Evolutionary conservation across 352 stramenopile species (phyloP).

Genomic region (Phytophthora vignae): DNA sequence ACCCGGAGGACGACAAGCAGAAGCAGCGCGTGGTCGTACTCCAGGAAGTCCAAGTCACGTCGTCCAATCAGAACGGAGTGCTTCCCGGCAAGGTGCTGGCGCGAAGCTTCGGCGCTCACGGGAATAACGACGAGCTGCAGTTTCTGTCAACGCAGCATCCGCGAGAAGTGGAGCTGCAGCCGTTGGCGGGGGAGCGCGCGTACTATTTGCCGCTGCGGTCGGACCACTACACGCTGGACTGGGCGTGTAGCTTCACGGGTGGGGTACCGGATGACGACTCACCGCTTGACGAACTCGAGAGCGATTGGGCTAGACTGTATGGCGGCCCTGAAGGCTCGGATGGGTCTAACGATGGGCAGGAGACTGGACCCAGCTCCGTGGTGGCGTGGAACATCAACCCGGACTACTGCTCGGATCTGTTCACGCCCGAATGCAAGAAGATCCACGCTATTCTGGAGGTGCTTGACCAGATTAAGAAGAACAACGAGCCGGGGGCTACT

Average conservation of each 20-base stretch:
- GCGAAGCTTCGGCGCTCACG: neutral
- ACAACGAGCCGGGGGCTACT: neutral
- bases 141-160: constrained; percentile 49
- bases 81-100: constrained; percentile 27
- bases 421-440: constrained; percentile 27
- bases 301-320: constrained; percentile 19
- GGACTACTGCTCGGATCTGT: constrained; percentile 36
- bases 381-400: constrained; percentile 33
- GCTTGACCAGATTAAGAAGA: constrained; percentile 21
- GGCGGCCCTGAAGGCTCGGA: neutral
- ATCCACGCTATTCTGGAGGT: constrained; percentile 40
- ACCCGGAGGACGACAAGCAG: constrained; percentile 9
- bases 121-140: constrained; percentile 26
- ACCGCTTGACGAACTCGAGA: constrained; percentile 39
- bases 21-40: constrained; percentile 32
- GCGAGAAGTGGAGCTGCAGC: constrained; percentile 56
- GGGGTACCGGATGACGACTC: constrained; percentile 39
- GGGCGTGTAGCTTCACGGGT: constrained; percentile 41
- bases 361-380: neutral
- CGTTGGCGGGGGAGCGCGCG: constrained; percentile 48
- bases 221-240: constrained; percentile 63
- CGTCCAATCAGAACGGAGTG: constrained; percentile 2
- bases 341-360: neutral
- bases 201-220: constrained; percentile 70
- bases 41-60: constrained; percentile 15